Evolutionary conservation across 176 grass and related monocot species (phyloP).

Genomic region (Aegilops speltoides): DNA sequence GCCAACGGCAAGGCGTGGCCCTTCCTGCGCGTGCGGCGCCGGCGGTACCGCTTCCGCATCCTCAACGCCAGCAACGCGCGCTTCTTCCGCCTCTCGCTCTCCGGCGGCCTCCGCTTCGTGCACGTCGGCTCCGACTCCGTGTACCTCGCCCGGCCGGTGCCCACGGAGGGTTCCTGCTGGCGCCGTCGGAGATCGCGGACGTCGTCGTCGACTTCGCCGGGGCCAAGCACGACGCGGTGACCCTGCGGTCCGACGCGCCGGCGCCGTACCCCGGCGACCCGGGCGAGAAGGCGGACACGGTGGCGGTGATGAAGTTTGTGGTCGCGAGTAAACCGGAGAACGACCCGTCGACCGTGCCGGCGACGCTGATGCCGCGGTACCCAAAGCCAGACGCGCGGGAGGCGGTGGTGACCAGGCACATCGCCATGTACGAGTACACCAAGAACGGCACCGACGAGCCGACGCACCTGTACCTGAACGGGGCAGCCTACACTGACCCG

Average conservation of each 20-base stretch:
- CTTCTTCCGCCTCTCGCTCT: constrained; percentile 58
- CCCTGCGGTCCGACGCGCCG: constrained; percentile 61
- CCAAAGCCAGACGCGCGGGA: constrained; percentile 13
- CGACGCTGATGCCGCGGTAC: constrained; percentile 34
- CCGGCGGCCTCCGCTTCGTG: constrained; percentile 43
- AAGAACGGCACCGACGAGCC: constrained; percentile 59
- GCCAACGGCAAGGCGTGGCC: constrained; percentile 84
- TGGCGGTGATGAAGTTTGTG: constrained; percentile 72
- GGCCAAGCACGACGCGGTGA: background rate
- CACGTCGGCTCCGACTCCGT: constrained; percentile 58
- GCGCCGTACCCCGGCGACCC: constrained; percentile 84
- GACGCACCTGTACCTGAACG: constrained; percentile 93
- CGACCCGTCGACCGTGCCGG: constrained; percentile 47
- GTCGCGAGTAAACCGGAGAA: constrained; percentile 27
- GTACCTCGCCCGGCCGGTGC: constrained; percentile 50
- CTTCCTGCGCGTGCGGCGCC: constrained; percentile 50
- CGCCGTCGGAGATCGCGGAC: constrained; percentile 68
- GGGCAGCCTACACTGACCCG: constrained; percentile 50
- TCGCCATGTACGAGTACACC: constrained; percentile 89
- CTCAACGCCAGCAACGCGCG: constrained; percentile 90
- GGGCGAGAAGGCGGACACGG: constrained; percentile 48
- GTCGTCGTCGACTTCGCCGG: constrained; percentile 59
- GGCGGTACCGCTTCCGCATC: constrained; percentile 70
- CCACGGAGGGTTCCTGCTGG: constrained; percentile 29
- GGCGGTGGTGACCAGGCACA: constrained; percentile 31